A percentile compares a stretch with the other conserved stretches of the same genome.
phyloP scores from a whole-genome alignment of 1,139 yeast genomes.

The Blastobotrys malaysiensis region DNA sequence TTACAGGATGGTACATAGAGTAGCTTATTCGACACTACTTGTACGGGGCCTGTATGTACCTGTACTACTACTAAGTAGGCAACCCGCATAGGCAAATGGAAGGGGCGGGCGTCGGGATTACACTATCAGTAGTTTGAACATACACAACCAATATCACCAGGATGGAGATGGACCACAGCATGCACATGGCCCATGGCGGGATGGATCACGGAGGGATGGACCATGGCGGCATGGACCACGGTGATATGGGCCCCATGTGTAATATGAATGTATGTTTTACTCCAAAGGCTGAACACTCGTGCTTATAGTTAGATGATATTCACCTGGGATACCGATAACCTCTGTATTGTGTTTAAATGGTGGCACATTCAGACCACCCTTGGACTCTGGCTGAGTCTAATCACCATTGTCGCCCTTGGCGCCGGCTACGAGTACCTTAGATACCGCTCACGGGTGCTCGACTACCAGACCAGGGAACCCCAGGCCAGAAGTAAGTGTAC shows the following conservation, averaged over 20 bases:
- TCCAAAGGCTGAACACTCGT: neutral
- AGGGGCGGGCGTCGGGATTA: neutral
- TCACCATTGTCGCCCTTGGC: conserved; percentile 46
- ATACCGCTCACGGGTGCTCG: conserved; percentile 14
- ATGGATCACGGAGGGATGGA: conserved; percentile 30
- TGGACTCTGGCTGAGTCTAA: conserved; percentile 49
- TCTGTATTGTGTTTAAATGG: conserved; percentile 70
- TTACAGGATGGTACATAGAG: too few species aligned
- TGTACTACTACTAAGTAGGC: too few species aligned
- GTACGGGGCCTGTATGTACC: too few species aligned
- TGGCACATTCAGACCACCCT: conserved; percentile 62
- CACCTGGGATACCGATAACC: conserved; percentile 71
- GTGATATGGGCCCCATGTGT: conserved; percentile 39
- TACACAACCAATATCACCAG: neutral
- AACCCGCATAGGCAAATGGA: too few species aligned
- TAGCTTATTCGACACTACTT: too few species aligned
- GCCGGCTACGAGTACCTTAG: conserved; percentile 60
- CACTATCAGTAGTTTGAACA: neutral
- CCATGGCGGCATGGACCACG: conserved; percentile 24
- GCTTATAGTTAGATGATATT: conserved; percentile 52
- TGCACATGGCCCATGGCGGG: conserved; percentile 18
- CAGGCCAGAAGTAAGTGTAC: neutral
- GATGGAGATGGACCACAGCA: conserved; percentile 26
- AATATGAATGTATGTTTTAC: conserved; percentile 44
- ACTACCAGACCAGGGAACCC: neutral